phyloP scores from a whole-genome alignment of 345 rosid genomes.

The Alliaria petiolata region DNA sequence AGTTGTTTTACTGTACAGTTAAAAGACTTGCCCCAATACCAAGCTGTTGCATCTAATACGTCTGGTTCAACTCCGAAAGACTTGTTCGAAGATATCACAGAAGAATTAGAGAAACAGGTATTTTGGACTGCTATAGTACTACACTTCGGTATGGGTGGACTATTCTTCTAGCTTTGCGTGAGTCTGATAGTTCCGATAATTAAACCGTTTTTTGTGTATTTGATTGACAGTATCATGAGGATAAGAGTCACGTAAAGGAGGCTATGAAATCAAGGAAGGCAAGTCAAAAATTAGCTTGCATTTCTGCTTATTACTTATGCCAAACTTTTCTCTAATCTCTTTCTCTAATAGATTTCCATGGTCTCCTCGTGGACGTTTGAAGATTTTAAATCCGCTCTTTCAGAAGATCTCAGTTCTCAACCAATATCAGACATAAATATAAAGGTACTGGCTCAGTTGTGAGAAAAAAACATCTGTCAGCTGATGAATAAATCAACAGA shows the following conservation, averaged over 20 bases:
- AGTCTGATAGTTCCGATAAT: conserved; percentile 5
- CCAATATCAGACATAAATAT: conserved; percentile 69
- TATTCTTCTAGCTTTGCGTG: neutral
- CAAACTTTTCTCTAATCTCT: conserved; percentile 18
- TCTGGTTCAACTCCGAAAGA: conserved; percentile 95
- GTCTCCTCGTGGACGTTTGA: conserved; percentile 63
- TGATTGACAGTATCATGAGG: conserved; percentile 71
- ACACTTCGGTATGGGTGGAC: too few relatives aligned
- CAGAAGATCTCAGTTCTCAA: conserved; percentile 47
- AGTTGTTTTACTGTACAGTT: conserved; percentile 42
- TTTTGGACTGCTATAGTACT: neutral
- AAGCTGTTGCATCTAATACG: conserved; percentile 78
- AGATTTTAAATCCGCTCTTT: conserved; percentile 66
- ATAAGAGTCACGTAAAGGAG: conserved; percentile 71
- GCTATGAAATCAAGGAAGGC: conserved; percentile 78
- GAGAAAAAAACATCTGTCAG: neutral
- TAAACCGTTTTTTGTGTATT: neutral
- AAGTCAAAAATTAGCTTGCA: conserved; percentile 11
- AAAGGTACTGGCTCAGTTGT: conserved; percentile 46
- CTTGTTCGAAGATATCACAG: conserved; percentile 85
- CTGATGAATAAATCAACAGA: neutral
- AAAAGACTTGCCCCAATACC: conserved; percentile 77
- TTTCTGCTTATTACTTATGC: neutral
- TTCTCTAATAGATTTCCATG: conserved; percentile 47
- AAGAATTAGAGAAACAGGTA: conserved; percentile 86